A percentile compares a stretch with the other conserved stretches of the same genome.
Evolutionary conservation across 1,139 yeast genomes (phyloP).

Genomic region (Geotrichum aggregatum): DNA sequence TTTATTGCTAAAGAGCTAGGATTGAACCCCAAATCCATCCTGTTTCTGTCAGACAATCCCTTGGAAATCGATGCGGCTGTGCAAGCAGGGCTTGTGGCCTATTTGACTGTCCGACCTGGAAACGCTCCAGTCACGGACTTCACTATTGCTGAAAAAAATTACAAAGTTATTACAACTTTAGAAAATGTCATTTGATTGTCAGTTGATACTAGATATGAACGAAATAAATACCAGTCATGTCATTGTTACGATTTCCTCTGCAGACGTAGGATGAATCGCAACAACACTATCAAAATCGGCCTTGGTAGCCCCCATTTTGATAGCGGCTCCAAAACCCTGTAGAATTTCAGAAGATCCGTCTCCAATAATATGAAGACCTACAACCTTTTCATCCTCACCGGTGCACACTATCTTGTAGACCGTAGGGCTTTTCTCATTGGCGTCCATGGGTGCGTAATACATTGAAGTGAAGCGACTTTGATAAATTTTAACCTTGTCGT

Average conservation of each 20-base stretch:
- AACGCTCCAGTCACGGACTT: conserved; percentile 50
- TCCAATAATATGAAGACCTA: conserved; percentile 90
- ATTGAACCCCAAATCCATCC: conserved; percentile 39
- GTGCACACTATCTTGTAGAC: conserved; percentile 74
- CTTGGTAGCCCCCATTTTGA: conserved; percentile 92
- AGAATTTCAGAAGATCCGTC: conserved; percentile 84
- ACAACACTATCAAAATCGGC: conserved; percentile 90
- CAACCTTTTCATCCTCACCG: conserved; percentile 87
- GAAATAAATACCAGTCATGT: not conserved
- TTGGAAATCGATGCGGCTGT: conserved; percentile 58
- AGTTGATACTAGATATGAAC: not conserved
- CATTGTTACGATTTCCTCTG: conserved; percentile 86
- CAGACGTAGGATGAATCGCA: conserved; percentile 96
- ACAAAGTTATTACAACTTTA: conserved; percentile 18
- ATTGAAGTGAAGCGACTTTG: conserved; percentile 78
- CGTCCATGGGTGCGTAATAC: conserved; percentile 83
- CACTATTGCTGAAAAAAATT: conserved; percentile 10
- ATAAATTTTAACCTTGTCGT: conserved; percentile 74
- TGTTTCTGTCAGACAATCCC: conserved; percentile 67
- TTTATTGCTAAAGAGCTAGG: conserved; percentile 53
- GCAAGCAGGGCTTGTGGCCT: conserved; percentile 57
- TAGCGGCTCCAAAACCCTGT: conserved; percentile 97
- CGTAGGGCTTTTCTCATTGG: conserved; percentile 79
- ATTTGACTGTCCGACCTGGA: conserved; percentile 69
- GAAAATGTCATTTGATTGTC: conserved; percentile 9